Percentiles rank a stretch among this genome's conserved stretches.
These are phyloP conservation scores for Lithospermum erythrorhizon DNA, from an alignment of 257 asterid species.

Conservation along the genomic window DNA sequence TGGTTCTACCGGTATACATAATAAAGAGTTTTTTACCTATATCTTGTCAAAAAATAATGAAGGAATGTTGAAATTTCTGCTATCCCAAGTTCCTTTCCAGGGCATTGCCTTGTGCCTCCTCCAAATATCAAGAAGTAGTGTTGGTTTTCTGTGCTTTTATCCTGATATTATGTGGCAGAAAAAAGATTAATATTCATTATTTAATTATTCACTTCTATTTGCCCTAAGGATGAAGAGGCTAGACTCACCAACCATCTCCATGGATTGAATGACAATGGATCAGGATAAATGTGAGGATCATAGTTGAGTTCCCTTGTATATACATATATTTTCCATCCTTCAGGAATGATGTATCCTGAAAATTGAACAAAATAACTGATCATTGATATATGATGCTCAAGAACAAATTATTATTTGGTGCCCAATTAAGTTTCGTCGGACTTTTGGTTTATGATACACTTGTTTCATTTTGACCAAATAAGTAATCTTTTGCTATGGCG, in stretches of 20 bases:
- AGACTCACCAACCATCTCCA: conserved; percentile 97
- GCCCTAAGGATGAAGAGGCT: not conserved
- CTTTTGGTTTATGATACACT: no score
- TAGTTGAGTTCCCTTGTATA: conserved; percentile 62
- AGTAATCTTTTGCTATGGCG: no score
- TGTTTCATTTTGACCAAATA: no score
- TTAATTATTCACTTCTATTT: not conserved
- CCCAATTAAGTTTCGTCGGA: no score
- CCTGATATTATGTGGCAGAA: conserved; percentile 26
- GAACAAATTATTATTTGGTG: no score
- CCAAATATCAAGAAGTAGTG: conserved; percentile 63
- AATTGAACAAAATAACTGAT: not conserved
- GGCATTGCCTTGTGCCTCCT: conserved; percentile 73
- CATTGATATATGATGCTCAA: not conserved
- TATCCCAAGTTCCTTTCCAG: conserved; percentile 77
- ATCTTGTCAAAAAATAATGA: conserved; percentile 67
- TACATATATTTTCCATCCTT: conserved; percentile 89
- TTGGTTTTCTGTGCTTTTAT: conserved; percentile 41
- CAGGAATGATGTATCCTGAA: conserved; percentile 72
- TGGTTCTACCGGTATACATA: no score
- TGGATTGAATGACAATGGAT: conserved; percentile 81
- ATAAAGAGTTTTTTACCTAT: conserved; percentile 21
- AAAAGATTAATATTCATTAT: not conserved
- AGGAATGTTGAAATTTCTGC: conserved; percentile 80
- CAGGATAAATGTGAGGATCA: conserved; percentile 76